Evolutionary conservation across 306 rosid species (phyloP).

Genomic region (Sindora glabra): DNA sequence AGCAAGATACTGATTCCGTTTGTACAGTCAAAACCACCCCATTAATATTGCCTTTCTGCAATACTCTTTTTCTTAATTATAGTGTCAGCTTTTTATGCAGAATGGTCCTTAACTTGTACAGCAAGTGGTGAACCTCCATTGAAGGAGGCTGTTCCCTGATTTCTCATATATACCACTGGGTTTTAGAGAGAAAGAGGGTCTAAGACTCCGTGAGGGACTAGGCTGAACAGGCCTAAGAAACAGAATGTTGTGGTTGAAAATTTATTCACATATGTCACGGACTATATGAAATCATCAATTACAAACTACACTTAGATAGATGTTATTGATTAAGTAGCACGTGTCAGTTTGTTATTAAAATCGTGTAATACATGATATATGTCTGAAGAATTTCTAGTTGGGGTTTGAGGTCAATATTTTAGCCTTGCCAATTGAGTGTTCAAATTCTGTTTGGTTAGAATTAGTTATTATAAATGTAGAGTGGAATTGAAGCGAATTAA

Average conservation of each 20-base stretch:
- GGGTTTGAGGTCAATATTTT: constrained; percentile 1
- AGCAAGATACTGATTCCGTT: constrained; percentile 13
- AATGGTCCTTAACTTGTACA: constrained; percentile 23
- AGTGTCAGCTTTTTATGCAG: constrained; percentile 45
- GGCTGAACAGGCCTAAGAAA: background rate
- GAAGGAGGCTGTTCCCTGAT: background rate
- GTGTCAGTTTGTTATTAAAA: no score
- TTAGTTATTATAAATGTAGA: constrained; percentile 18
- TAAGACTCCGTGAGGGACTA: background rate
- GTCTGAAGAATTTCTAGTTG: no score
- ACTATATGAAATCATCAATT: no score
- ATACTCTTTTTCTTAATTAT: constrained; percentile 9
- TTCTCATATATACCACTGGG: constrained; percentile 5
- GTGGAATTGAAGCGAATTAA: constrained; percentile 42
- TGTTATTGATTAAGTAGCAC: no score
- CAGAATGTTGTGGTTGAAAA: constrained; percentile 52
- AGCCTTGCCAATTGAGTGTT: constrained; percentile 19
- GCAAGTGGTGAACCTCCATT: constrained; percentile 24
- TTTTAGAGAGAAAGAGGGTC: background rate
- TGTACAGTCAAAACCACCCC: constrained; percentile 27
- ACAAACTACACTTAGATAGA: no score
- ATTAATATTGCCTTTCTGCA: constrained; percentile 30
- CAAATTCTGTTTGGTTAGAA: constrained; percentile 22
- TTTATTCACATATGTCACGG: no score
- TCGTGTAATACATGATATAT: no score